Percentiles rank a stretch among this genome's conserved stretches.
Conservation (phyloP, 2,329 filamentous ascomycete species). For the Ascochyta pisi region DNA sequence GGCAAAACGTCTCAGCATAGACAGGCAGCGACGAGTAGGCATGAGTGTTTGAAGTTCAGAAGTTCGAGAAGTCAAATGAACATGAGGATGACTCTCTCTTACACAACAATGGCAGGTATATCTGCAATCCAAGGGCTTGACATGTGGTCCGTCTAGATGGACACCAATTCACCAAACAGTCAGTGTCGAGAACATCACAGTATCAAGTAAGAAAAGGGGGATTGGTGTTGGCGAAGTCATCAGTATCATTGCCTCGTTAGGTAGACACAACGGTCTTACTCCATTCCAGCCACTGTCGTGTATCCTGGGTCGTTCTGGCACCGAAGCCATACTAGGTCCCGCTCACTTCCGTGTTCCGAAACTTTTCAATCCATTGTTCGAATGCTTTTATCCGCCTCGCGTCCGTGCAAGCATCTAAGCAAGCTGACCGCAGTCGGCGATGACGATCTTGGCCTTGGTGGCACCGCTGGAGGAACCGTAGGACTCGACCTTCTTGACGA, state of each 20-base stretch:
- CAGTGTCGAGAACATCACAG: background rate
- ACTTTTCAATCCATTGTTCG: slow-evolving; percentile 16
- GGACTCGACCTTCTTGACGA: slow-evolving; percentile 34
- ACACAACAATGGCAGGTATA: background rate
- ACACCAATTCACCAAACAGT: background rate
- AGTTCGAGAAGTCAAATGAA: background rate
- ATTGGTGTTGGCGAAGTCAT: slow-evolving; percentile 12
- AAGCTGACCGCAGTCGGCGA: slow-evolving; percentile 36
- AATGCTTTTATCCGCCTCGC: slow-evolving; percentile 19
- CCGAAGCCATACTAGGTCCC: slow-evolving; percentile 17
- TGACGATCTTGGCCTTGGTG: slow-evolving; percentile 31
- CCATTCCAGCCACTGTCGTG: slow-evolving; percentile 10
- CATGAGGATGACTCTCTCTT: background rate
- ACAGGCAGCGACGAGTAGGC: background rate
- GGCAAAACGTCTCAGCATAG: background rate
- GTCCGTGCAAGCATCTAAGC: slow-evolving; percentile 13
- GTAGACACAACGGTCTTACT: slow-evolving; percentile 19
- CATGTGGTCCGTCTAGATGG: background rate
- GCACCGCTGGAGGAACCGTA: slow-evolving; percentile 31
- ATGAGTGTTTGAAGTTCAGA: background rate
- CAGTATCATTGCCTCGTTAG: slow-evolving; percentile 21
- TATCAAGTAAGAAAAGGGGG: background rate
- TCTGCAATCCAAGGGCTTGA: background rate
- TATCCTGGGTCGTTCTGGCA: slow-evolving; percentile 11
- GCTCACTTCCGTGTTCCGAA: slow-evolving; percentile 8